Base-by-base conservation (phyloP, 345 rosid species). In the Populus deltoides region DNA sequence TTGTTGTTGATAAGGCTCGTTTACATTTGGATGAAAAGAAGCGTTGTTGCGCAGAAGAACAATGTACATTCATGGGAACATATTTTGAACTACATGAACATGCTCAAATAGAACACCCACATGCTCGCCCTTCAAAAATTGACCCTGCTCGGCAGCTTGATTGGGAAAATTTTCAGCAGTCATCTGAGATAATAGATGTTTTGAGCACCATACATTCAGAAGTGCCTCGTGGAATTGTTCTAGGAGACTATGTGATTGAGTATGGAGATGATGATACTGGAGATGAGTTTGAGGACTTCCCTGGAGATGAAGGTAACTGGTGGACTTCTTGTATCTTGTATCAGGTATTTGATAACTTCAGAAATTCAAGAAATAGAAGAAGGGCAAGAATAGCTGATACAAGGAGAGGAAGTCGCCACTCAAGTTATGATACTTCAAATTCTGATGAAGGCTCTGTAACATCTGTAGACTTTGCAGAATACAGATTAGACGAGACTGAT, bases 131-230 rank as follows among this genome's bases (percentile, higher is more conserved):
- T 53, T 91, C 99, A 0, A 88, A 89, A 81, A 87, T 96, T 16
- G 98, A 93, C 83, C 98, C 99, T 45, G 94, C 95, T 6, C 84
- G 95, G 75, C 90, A 89, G 82, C 97, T 93, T 68, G 99, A 93
- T 75, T 96, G 99, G 97, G 98, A 93, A 57, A 96, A 91, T 85
- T 93, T 96, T 83, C 98, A 96, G 90, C 99, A 93, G 79, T 93
- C 98, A 1, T 92, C 98, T 39, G 99, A 96, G 82, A 96, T 93
- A 27, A 88, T 93, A 29, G 98, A 96, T 78, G 98, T 96, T 74
- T 82, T 93, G 90, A 93, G 97, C 90, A 93, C 98, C 15, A 96
- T 96, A 81, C 97, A 93, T 85, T 93, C 99, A 0, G 99, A 96
- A 82, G 97, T 91, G 49, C 99, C 98, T 1, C 92, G 94, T 2